Base-by-base conservation (phyloP, 768 basidiomycete genomes). In the Leccinum boreale region DNA sequence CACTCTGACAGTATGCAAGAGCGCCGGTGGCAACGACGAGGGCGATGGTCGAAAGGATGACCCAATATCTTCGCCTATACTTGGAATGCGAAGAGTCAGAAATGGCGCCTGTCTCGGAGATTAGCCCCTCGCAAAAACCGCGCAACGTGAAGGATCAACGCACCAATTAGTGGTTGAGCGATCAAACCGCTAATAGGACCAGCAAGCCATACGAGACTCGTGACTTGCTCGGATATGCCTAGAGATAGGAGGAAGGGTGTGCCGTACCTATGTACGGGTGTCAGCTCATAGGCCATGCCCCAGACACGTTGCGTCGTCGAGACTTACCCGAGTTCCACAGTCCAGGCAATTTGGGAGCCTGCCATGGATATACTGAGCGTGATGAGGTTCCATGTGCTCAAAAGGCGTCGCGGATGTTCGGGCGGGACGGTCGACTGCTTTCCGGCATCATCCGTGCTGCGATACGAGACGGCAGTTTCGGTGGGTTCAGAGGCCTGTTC, bases 131-230 rank as follows among this genome's bases (percentile, higher is more conserved):
- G 49, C 47, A 19, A 46, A 28, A 53, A 46, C 23, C 33, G 31
- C 52, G 12, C 55, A 51, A 44, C 55, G 8, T 28, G 42, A 28
- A 9, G 33, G 17, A 19, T 44, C 17, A 15, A 57, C 57, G 46
- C n/a, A 92, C 96, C 97, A 65, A 99, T 97, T 55, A 98, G 80
- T n/a, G 97, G 97, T 71, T 99, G 97, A 5, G 94, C 94, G 52
- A 99, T 78, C 48, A 99, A 79, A 15, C 97, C 97, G 60, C 92
- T 94, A 59, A 99, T 92, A 5, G 97, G 97, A 10, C 96, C 91
- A 56, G 90, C 91, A 39, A 92, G 80, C 97, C 97, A 99, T 35
- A 99, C 96, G 8, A 98, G 81, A 54, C 92, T 90, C 0, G 97
- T 98, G 15, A 94, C 77, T 68, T 92, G 87, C 69, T 94, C 95